phyloP scores from a whole-genome alignment of 176 grass and related monocot species.

The Lolium multiflorum region DNA sequence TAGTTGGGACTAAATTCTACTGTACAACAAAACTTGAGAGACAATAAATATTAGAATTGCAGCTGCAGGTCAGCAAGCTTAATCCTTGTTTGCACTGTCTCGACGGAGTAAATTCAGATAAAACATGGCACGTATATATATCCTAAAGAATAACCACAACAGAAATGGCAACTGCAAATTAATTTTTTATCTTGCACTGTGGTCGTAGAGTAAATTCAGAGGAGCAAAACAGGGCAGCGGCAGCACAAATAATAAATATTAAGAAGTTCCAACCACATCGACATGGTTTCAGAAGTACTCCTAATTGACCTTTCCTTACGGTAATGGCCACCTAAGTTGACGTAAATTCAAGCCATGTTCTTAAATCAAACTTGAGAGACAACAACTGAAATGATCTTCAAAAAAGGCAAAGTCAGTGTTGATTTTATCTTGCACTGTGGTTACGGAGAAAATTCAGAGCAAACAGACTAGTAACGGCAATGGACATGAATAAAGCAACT shows the following conservation, averaged over 20 bases:
- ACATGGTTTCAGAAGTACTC: not conserved
- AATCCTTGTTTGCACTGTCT: too few species aligned
- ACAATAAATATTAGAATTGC: not conserved
- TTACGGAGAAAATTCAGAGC: not conserved
- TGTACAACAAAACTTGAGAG: not conserved
- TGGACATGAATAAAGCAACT: not conserved
- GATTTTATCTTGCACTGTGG: not conserved
- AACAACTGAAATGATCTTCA: too few species aligned
- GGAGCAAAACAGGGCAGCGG: not conserved
- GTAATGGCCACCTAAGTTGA: too few species aligned
- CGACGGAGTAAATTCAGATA: not conserved
- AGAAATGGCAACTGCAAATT: not conserved
- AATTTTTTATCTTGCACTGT: not conserved
- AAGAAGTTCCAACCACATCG: not conserved
- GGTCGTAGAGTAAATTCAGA: not conserved
- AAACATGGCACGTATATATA: not conserved
- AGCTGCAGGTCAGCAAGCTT: not conserved
- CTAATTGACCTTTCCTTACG: too few species aligned
- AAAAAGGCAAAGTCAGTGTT: too few species aligned
- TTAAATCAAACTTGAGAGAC: not conserved
- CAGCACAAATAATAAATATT: not conserved
- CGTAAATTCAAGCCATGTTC: not conserved
- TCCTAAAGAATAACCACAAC: not conserved
- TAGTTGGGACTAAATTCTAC: not conserved
- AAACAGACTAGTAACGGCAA: not conserved